Conservation (phyloP, 768 basidiomycete species). For the Gymnopilus junonius region DNA sequence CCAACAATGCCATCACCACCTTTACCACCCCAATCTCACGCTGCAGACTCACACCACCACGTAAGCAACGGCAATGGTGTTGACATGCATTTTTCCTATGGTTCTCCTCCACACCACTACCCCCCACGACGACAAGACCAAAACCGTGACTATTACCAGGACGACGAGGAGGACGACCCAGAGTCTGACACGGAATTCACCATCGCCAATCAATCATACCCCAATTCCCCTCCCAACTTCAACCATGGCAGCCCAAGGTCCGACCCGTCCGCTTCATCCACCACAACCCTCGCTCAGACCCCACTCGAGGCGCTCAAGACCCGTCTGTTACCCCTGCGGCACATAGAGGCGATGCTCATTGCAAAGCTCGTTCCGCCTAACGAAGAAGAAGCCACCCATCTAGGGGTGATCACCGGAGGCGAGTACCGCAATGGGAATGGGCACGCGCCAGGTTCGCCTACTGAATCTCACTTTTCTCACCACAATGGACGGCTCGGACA, state of each 20-base stretch:
- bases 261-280: slow-evolving; percentile 24
- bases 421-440: slow-evolving; percentile 10
- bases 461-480: slow-evolving; percentile 22
- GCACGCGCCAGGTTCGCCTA: slow-evolving; percentile 20
- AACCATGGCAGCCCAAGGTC: slow-evolving; percentile 23
- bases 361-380: slow-evolving; percentile 70
- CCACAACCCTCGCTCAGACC: slow-evolving; percentile 26
- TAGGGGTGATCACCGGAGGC: slow-evolving; percentile 29
- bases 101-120: slow-evolving; percentile 23
- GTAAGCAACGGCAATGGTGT: slow-evolving; percentile 21
- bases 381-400: slow-evolving; percentile 60
- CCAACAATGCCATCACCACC: slow-evolving; percentile 21
- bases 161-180: slow-evolving; percentile 25
- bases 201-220: slow-evolving; percentile 20
- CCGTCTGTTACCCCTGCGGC: slow-evolving; percentile 68
- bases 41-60: slow-evolving; percentile 11
- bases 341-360: slow-evolving; percentile 71
- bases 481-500: slow-evolving; percentile 18
- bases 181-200: slow-evolving; percentile 29
- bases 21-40: slow-evolving; percentile 24
- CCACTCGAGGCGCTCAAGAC: slow-evolving; percentile 60
- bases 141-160: slow-evolving; percentile 20
- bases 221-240: slow-evolving; percentile 14
- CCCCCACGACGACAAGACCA: slow-evolving; percentile 25
- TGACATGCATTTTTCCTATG: slow-evolving; percentile 30